These are phyloP conservation scores for Scopulariopsis brevicaulis DNA, from an alignment of 2,329 filamentous ascomycete species.

Conservation along the genomic window DNA sequence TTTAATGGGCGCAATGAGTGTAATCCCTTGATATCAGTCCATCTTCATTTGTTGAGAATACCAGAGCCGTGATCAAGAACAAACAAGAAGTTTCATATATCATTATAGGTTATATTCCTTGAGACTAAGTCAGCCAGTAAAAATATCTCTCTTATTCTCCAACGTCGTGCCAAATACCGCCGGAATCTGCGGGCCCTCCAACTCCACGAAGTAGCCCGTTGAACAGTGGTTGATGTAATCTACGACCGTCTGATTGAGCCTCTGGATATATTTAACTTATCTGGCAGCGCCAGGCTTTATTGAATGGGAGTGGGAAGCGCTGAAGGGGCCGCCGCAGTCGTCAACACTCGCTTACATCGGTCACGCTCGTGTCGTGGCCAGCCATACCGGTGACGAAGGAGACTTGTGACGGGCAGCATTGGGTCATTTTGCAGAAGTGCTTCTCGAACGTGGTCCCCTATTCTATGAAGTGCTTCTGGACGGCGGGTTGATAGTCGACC, in stretches of 20 bases:
- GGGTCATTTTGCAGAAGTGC: constrained; percentile 45
- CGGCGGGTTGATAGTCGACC: constrained; percentile 38
- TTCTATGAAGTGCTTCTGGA: constrained; percentile 36
- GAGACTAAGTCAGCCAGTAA: too few species aligned
- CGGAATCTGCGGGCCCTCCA: neutral
- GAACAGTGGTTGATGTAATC: constrained; percentile 27
- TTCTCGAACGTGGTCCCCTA: constrained; percentile 40
- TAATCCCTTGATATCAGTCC: too few species aligned
- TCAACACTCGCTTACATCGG: too few species aligned
- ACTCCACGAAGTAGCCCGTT: neutral
- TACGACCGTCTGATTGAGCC: constrained; percentile 27
- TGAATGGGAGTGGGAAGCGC: constrained; percentile 25
- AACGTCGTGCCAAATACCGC: neutral
- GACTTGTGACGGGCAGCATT: constrained; percentile 48
- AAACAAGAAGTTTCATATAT: too few species aligned
- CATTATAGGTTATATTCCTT: too few species aligned
- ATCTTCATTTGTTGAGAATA: too few species aligned
- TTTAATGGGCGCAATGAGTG: too few species aligned
- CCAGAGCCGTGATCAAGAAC: too few species aligned
- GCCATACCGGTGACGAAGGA: constrained; percentile 54
- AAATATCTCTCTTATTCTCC: too few species aligned
- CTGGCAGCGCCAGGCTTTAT: constrained; percentile 18
- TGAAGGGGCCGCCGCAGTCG: too few species aligned
- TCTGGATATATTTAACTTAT: constrained; percentile 19
- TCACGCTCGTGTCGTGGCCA: constrained; percentile 63